These are phyloP conservation scores for Mucuna pruriens DNA, from an alignment of 306 rosid genomes.

Conservation along the genomic window DNA sequence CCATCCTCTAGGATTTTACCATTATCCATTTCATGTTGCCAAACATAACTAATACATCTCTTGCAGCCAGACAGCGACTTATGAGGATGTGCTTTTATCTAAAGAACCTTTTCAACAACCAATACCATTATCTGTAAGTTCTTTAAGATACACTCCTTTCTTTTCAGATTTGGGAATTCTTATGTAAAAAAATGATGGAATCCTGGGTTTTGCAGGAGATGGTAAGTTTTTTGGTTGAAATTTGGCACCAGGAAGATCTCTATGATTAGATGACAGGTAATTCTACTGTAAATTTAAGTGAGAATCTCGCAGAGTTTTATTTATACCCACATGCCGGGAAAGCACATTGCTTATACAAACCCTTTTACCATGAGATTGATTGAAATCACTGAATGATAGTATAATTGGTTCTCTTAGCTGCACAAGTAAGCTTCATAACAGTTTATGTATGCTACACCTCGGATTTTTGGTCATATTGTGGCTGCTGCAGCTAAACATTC, in stretches of 20 bases:
- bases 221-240: background rate
- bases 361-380: conserved; percentile 31
- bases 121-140: background rate
- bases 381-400: conserved; percentile 26
- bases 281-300: background rate
- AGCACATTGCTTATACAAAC: conserved; percentile 35
- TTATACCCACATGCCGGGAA: background rate
- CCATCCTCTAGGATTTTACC: background rate
- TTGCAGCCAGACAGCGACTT: background rate
- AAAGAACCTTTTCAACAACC: background rate
- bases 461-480: conserved; percentile 11
- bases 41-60: background rate
- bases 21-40: background rate
- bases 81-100: background rate
- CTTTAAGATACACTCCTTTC: background rate
- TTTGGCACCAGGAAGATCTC: background rate
- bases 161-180: background rate
- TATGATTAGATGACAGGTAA: background rate
- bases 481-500: conserved; percentile 13
- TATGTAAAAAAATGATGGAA: background rate
- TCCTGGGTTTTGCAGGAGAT: background rate
- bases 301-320: background rate
- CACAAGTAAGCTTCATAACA: conserved; percentile 22
- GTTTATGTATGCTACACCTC: conserved; percentile 18
- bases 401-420: conserved; percentile 37